Percentiles rank a stretch among this genome's conserved stretches.
These are phyloP conservation scores for Angophora floribunda DNA, from an alignment of 345 rosid genomes.

Conservation along the genomic window DNA sequence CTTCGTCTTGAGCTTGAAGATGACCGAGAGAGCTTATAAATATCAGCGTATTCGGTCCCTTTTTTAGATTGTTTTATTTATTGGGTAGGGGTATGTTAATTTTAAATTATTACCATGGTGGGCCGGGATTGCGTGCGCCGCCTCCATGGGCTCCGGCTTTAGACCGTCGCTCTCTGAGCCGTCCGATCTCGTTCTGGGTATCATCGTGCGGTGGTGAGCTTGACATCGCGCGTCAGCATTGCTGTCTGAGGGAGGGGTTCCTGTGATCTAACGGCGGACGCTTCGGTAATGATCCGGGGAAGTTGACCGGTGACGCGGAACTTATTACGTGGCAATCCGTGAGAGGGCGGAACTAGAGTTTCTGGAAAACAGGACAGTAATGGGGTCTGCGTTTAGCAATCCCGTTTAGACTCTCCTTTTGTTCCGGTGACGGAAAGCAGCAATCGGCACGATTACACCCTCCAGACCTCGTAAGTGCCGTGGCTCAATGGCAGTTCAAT, in stretches of 20 bases:
- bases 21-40: not conserved
- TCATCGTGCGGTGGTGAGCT: not conserved
- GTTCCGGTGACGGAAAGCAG: not conserved
- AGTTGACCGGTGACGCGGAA: not conserved
- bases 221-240: not conserved
- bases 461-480: not conserved
- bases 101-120: not conserved
- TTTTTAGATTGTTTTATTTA: not conserved
- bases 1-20: not conserved
- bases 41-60: not conserved
- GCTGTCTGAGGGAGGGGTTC: not conserved
- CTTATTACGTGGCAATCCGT: not conserved
- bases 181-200: not conserved
- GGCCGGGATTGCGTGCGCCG: not conserved
- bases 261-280: not conserved
- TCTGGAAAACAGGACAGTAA: not conserved
- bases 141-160: not conserved
- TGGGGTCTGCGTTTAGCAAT: not conserved
- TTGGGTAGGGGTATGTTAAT: not conserved
- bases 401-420: not conserved
- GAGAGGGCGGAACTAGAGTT: not conserved
- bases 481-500: rapidly evolving
- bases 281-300: not conserved
- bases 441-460: not conserved
- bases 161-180: not conserved